phyloP scores from a whole-genome alignment of 2,329 filamentous ascomycete genomes.

The Pyrenophora seminiperda region DNA sequence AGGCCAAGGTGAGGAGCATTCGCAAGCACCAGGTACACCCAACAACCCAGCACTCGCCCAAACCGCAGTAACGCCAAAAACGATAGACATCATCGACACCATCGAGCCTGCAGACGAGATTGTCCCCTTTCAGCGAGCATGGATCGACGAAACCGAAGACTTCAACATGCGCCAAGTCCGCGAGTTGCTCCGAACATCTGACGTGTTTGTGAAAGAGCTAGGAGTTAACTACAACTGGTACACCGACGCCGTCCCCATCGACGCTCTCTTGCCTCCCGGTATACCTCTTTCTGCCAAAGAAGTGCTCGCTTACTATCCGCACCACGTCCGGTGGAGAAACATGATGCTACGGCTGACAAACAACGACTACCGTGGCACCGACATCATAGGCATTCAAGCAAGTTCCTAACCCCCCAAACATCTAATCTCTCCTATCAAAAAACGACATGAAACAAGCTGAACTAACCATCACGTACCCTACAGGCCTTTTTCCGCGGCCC shows the following conservation, averaged over 20 bases:
- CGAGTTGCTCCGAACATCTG: not conserved
- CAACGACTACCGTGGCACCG: conserved; percentile 27
- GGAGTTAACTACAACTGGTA: conserved; percentile 26
- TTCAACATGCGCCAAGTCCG: conserved; percentile 20
- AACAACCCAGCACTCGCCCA: not conserved
- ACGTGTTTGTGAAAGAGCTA: not conserved
- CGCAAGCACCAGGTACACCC: not conserved
- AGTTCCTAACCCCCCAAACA: not conserved
- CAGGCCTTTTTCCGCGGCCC: conserved; percentile 27
- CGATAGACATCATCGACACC: not conserved
- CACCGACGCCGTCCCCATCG: conserved; percentile 20
- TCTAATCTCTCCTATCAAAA: too few species aligned
- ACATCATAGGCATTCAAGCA: conserved; percentile 31
- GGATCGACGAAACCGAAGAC: conserved; percentile 27
- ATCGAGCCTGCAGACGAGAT: not conserved
- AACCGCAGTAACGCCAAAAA: not conserved
- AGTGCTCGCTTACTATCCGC: conserved; percentile 35
- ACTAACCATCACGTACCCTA: not conserved
- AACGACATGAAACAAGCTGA: not conserved
- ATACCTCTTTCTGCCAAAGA: conserved; percentile 34
- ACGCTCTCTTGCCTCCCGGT: conserved; percentile 34
- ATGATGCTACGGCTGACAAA: conserved; percentile 31
- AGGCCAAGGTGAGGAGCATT: not conserved
- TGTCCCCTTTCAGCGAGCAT: conserved; percentile 19
- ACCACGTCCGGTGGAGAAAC: conserved; percentile 31